Evolutionary conservation across 1,284 basidiomycete species (phyloP), one percentile per base, ranked within the genome.

Genomic region (Tremellales sp.): DNA sequence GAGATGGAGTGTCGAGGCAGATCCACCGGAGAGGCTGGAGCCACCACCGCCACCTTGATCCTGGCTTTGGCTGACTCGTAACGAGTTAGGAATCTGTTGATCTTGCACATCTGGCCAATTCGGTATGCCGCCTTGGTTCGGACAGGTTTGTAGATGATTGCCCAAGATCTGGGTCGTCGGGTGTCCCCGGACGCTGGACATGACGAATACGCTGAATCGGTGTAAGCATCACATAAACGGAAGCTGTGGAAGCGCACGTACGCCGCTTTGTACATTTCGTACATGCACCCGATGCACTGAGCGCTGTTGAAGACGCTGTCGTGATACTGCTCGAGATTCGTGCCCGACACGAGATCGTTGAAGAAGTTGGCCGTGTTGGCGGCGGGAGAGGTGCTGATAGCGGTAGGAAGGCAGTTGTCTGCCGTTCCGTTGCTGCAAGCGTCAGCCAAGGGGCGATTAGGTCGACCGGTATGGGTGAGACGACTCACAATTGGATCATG

Each of bases 181-280:
- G n/a, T n/a, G n/a, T n/a, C n/a, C n/a, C n/a, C n/a, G n/a, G n/a
- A n/a, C n/a, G n/a, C n/a, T n/a, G n/a, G n/a, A n/a, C n/a, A n/a
- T n/a, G n/a, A n/a, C n/a, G n/a, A n/a, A n/a, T n/a, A n/a, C n/a
- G n/a, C n/a, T n/a, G n/a, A n/a, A 31, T 40, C 25, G 27, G 35
- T 47, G 39, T 29, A 4, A 19, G 26, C 8, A 8, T 29, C 15
- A 15, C 8, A 31, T 31, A 31, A n/a, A n/a, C n/a, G n/a, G n/a
- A n/a, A n/a, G n/a, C 29, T 15, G 15, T 31, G 29, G 17, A 26
- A 22, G 19, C 19, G 1, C n/a, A 67, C 64, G 54, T 27, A 68
- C 65, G 65, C 58, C 19, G 66, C 56, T 48, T 68, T 68, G 51
- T 60, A 67, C 49, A 68, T 48, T 50, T 68, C 64, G 43, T 67